A percentile compares a stretch with the other conserved stretches of the same genome.
Conservation (phyloP, 768 basidiomycete species). For the Hericium erinaceus region DNA sequence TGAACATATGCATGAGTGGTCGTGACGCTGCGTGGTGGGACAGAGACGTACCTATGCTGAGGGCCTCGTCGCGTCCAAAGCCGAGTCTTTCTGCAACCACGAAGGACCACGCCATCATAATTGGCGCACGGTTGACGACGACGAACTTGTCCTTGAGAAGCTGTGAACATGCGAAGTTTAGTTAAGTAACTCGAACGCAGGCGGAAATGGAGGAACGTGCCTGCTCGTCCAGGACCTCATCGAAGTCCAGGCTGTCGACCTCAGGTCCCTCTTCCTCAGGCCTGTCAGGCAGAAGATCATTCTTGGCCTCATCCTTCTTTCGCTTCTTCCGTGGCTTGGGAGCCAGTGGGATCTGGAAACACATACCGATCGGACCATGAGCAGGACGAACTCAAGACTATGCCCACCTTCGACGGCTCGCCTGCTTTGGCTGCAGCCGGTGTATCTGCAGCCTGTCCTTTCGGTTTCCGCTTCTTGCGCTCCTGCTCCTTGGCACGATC, state of each 20-base stretch:
- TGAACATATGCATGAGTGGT: conserved; percentile 17
- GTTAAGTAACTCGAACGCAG: background rate
- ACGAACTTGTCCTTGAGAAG: conserved; percentile 48
- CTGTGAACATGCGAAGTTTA: conserved; percentile 26
- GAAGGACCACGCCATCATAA: conserved; percentile 92
- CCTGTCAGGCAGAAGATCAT: conserved; percentile 49
- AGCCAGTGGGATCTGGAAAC: too few relatives aligned
- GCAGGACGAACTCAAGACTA: background rate
- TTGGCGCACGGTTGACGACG: conserved; percentile 83
- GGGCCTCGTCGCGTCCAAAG: conserved; percentile 80
- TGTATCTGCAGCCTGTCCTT: conserved; percentile 2
- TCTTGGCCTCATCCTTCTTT: conserved; percentile 33
- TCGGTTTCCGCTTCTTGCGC: conserved; percentile 8
- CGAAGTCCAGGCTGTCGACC: conserved; percentile 56
- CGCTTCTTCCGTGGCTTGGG: conserved; percentile 34
- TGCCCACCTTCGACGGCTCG: conserved; percentile 2
- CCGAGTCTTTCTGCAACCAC: conserved; percentile 80
- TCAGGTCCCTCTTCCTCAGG: conserved; percentile 40
- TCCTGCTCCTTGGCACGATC: conserved; percentile 8
- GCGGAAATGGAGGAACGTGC: conserved; percentile 24
- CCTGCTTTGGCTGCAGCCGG: background rate
- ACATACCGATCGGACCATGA: too few relatives aligned
- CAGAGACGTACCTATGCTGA: conserved; percentile 66
- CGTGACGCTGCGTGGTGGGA: background rate
- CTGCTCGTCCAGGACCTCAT: conserved; percentile 64